Conservation (phyloP, 1,284 basidiomycete species). For the Naganishia sp. region DNA sequence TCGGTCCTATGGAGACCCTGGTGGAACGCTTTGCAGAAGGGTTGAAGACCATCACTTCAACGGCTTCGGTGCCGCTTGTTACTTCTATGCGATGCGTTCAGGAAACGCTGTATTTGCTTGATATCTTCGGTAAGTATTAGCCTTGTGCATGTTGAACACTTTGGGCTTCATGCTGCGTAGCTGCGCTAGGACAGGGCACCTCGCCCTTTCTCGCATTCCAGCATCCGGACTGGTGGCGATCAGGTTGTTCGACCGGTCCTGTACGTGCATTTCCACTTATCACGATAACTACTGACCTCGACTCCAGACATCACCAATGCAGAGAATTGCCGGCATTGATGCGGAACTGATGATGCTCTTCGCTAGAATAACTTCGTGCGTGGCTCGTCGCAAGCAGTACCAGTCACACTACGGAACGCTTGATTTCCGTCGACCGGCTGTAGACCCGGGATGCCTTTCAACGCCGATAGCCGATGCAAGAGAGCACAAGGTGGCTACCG, state of each 20-base stretch:
- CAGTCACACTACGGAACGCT: slow-evolving; percentile 14
- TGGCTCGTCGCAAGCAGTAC: slow-evolving; percentile 12
- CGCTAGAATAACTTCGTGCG: slow-evolving; percentile 7
- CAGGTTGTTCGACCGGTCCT: neutral
- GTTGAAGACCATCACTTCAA: neutral
- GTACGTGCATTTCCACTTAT: neutral
- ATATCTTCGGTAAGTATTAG: slow-evolving; percentile 5
- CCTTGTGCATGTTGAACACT: neutral
- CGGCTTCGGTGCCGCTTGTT: neutral
- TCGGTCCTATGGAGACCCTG: neutral
- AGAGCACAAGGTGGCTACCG: slow-evolving; percentile 7
- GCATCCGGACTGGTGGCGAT: slow-evolving; percentile 6
- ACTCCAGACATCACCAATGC: slow-evolving; percentile 1
- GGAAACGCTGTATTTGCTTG: slow-evolving; percentile 1
- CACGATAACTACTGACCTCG: no score
- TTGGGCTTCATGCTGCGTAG: neutral
- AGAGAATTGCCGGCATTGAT: slow-evolving; percentile 14
- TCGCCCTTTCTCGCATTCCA: slow-evolving; percentile 14
- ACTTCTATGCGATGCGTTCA: neutral
- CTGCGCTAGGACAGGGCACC: neutral
- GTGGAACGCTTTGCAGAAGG: slow-evolving; percentile 1
- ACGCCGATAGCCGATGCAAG: neutral
- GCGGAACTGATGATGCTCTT: slow-evolving; percentile 1
- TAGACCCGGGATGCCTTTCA: neutral
- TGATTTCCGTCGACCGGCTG: neutral